These are phyloP conservation scores for Colletotrichum lentis DNA, from an alignment of 2,329 filamentous ascomycete genomes.

Conservation along the genomic window DNA sequence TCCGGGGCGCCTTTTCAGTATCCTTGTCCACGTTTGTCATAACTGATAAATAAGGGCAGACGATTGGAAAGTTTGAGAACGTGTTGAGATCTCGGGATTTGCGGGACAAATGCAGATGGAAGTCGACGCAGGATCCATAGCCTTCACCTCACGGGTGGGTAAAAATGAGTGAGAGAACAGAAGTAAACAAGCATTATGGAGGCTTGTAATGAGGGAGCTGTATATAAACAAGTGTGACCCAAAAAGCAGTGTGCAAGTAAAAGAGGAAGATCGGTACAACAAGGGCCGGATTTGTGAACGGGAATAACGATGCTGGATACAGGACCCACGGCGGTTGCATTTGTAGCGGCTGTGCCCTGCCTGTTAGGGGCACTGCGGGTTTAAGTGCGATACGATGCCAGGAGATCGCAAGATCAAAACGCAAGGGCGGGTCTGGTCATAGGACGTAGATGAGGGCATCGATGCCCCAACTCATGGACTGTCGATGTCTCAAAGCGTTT, in stretches of 20 bases:
- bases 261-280: not conserved
- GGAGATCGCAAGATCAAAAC: no score
- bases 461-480: no score
- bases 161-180: not conserved
- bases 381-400: not conserved
- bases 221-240: conserved; percentile 13
- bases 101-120: not conserved
- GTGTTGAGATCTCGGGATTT: conserved; percentile 5
- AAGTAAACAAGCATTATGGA: not conserved
- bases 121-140: conserved; percentile 16
- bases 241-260: not conserved
- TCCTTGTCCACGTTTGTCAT: conserved; percentile 15
- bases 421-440: no score
- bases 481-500: no score
- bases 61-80: conserved; percentile 12
- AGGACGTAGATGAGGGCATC: no score
- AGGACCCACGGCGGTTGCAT: conserved; percentile 1
- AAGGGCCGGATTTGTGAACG: conserved; percentile 31
- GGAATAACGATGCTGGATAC: conserved; percentile 24
- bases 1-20: conserved; percentile 20
- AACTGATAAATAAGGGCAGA: conserved; percentile 3
- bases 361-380: not conserved
- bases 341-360: conserved; percentile 10
- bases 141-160: not conserved
- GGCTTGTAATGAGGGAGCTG: conserved; percentile 11